Base-by-base conservation (phyloP, 306 rosid genomes). In the Inga leiocalycina region DNA sequence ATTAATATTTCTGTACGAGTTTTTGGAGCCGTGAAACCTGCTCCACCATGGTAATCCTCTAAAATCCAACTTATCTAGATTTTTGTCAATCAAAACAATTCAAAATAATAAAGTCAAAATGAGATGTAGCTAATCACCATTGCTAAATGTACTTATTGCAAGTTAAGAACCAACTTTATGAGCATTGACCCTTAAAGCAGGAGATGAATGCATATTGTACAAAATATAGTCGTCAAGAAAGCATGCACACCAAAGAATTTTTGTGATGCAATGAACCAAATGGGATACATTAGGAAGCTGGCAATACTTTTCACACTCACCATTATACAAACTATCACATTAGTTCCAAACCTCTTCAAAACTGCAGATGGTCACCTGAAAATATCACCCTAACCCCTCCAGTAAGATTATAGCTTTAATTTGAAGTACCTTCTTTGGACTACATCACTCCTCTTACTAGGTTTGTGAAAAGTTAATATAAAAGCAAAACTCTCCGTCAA, bases 401-500 rank as follows among this genome's bases (percentile, higher is more conserved):
- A 65, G 44, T 65, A 32, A 13, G 10, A 65, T 32, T 32, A 65
- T 7, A 51, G 20, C 57, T 51, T 14, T 3, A 72, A 44, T 48
- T 4, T 27, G 57, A 3, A 51, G n/a, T 22, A 37, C 45, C 41
- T 35, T 67, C 45, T 35, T 15, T 8, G 12, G 12, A 35, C 48
- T 17, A 37, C 8, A 37, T 39, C 73, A 68, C 11, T 68, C 73
- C 27, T 37, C 27, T 68, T 13, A 17, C 44, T 41, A 37, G 52
- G 77, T 32, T 77, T 8, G 48, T 66, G 22, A 78, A 75, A 54
- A 27, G 80, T 65, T 54, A 37, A 35, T 20, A 79, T 70, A 79
- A 79, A 73, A 67, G 30, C 51, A 67, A 69, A 71, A 74, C 73
- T n/a, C 74, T 71, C 79, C 45, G 48, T 72, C 22, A 17, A 54